Percentiles rank a stretch among this genome's conserved stretches.
Evolutionary conservation across 768 basidiomycete genomes (phyloP).

Genomic region (Suillus spraguei): DNA sequence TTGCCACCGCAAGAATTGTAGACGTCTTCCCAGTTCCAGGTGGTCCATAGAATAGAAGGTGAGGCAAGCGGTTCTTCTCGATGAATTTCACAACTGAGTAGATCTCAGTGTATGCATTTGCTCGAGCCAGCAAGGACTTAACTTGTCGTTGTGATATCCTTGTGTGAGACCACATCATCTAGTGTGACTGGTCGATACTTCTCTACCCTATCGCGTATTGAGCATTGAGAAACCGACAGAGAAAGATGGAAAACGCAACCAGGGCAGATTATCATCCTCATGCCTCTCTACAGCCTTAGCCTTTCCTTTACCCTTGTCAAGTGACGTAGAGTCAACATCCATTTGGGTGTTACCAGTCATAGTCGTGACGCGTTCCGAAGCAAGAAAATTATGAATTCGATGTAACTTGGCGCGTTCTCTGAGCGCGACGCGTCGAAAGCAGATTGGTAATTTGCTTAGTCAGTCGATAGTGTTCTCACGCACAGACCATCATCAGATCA

Average conservation of each 20-base stretch:
- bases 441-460: slow-evolving; percentile 17
- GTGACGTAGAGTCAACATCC: slow-evolving; percentile 42
- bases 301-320: slow-evolving; percentile 59
- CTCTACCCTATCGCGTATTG: slow-evolving; percentile 74
- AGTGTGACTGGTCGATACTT: slow-evolving; percentile 93
- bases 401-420: background rate
- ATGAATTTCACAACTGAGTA: slow-evolving; percentile 92
- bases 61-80: slow-evolving; percentile 90
- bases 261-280: slow-evolving; percentile 76
- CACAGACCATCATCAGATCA: slow-evolving; percentile 48
- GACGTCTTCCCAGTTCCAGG: slow-evolving; percentile 99
- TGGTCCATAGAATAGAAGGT: slow-evolving; percentile 96
- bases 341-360: slow-evolving; percentile 59
- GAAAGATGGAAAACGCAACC: slow-evolving; percentile 49
- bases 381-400: slow-evolving; percentile 4
- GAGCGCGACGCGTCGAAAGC: slow-evolving; percentile 7
- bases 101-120: slow-evolving; percentile 7
- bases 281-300: slow-evolving; percentile 57
- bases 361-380: slow-evolving; percentile 29
- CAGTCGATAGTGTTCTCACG: slow-evolving; percentile 31
- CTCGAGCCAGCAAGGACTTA: slow-evolving; percentile 4
- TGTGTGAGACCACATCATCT: slow-evolving; percentile 95
- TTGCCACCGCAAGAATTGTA: slow-evolving; percentile 93
- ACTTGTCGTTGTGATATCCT: slow-evolving; percentile 96
- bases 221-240: slow-evolving; percentile 10